phyloP scores from a whole-genome alignment of 192 early-diverging fungal genomes.

The Backusella parvicylindrica region DNA sequence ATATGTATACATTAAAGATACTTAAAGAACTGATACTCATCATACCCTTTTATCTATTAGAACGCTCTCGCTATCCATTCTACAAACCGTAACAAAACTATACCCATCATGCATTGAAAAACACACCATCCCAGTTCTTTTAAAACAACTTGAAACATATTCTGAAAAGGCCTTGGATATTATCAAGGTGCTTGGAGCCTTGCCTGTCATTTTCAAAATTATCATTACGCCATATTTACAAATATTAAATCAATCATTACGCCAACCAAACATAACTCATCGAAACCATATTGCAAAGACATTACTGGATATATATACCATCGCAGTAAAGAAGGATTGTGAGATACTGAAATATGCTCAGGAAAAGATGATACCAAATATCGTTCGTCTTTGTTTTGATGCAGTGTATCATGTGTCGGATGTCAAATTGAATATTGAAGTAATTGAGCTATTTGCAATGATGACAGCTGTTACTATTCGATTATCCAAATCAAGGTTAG shows the following conservation, averaged over 20 bases:
- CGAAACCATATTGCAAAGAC: background rate
- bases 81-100: conserved; percentile 6
- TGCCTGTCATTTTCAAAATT: conserved; percentile 2
- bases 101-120: background rate
- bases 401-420: background rate
- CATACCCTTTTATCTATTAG: background rate
- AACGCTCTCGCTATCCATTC: background rate
- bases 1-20: background rate
- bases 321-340: background rate
- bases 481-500: conserved; percentile 7
- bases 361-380: background rate
- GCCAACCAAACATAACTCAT: background rate
- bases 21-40: no score
- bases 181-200: background rate
- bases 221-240: conserved; percentile 3
- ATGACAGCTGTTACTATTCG: conserved; percentile 15
- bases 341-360: background rate
- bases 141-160: background rate
- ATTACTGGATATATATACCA: conserved; percentile 7
- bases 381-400: background rate
- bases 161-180: background rate
- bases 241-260: background rate
- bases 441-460: conserved; percentile 10
- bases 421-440: background rate
- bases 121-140: conserved; percentile 9